Percentiles rank a stretch among this genome's conserved stretches.
These are phyloP conservation scores for Shiraia bambusicola DNA, from an alignment of 2,329 filamentous ascomycete genomes.

Conservation along the genomic window DNA sequence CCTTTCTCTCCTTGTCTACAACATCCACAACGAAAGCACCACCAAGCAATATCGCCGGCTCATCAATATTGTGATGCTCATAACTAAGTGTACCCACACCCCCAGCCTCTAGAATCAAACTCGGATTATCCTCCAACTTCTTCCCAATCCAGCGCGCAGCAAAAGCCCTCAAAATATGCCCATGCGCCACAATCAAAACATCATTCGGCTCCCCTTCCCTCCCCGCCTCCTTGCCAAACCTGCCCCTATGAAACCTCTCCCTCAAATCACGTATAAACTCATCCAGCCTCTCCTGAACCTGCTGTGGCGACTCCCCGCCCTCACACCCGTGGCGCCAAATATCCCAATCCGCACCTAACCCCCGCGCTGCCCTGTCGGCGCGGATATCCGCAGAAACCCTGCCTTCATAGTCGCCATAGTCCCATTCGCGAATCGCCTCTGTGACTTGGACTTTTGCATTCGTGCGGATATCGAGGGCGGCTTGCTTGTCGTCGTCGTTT, in stretches of 20 bases:
- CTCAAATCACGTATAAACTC: conserved; percentile 74
- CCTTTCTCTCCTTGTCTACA: conserved; percentile 44
- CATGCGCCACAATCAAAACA: conserved; percentile 81
- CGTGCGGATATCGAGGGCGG: conserved; percentile 32
- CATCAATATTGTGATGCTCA: conserved; percentile 52
- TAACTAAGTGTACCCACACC: conserved; percentile 56
- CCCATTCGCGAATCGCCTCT: conserved; percentile 60
- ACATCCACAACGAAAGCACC: conserved; percentile 55
- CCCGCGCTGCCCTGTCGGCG: conserved; percentile 47
- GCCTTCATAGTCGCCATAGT: conserved; percentile 65
- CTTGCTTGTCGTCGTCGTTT: conserved; percentile 3
- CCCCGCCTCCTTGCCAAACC: conserved; percentile 60
- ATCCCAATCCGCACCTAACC: conserved; percentile 67
- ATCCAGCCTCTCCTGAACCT: conserved; percentile 74
- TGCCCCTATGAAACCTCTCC: conserved; percentile 44
- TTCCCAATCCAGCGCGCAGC: conserved; percentile 83
- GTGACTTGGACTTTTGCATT: conserved; percentile 52
- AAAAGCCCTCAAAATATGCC: conserved; percentile 84
- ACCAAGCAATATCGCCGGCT: conserved; percentile 55
- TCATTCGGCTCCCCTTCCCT: conserved; percentile 57
- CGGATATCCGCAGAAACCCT: conserved; percentile 55
- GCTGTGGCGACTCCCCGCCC: conserved; percentile 74
- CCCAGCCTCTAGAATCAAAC: conserved; percentile 73
- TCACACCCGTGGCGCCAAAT: conserved; percentile 86
- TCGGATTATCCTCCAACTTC: conserved; percentile 71